Evolutionary conservation across 2,329 filamentous ascomycete species (phyloP).

Genomic region (Alternaria triticimaculans): DNA sequence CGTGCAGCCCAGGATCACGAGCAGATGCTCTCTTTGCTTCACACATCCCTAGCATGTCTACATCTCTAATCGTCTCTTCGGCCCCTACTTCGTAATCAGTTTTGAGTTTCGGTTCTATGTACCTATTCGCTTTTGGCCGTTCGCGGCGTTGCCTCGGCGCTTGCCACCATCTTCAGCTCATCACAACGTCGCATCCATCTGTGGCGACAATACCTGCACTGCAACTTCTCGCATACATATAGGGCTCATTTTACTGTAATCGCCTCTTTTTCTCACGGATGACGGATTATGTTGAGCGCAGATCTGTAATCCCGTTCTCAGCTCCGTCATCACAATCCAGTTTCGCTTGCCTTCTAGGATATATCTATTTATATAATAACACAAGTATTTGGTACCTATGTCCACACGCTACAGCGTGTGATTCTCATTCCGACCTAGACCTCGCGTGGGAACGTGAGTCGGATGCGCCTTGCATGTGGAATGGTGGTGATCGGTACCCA

Average conservation of each 20-base stretch:
- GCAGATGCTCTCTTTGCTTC: not conserved
- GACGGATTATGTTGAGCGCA: conserved; percentile 7
- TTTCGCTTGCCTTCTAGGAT: not conserved
- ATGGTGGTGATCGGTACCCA: not conserved
- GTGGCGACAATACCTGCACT: not conserved
- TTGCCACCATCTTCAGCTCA: not conserved
- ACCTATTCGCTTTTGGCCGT: conserved; percentile 7
- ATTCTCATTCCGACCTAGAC: not conserved
- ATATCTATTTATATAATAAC: not conserved
- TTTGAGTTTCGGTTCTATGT: conserved; percentile 3
- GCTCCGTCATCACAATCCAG: not conserved
- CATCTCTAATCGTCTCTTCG: not conserved
- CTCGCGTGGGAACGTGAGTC: not conserved
- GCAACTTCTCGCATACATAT: not conserved
- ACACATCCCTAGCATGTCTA: not conserved
- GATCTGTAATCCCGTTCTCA: not conserved
- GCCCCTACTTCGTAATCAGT: not conserved
- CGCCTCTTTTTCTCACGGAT: conserved; percentile 16
- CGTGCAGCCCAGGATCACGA: not conserved
- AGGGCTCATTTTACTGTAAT: not conserved
- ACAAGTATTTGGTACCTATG: not conserved
- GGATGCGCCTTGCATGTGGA: not conserved
- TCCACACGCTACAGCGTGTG: not conserved
- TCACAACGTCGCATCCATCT: not conserved
- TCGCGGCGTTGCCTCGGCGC: not conserved